Percentiles rank a stretch among this genome's conserved stretches.
Conservation (phyloP, 2,329 filamentous ascomycete genomes). For the Sporothrix brunneoviolacea region DNA sequence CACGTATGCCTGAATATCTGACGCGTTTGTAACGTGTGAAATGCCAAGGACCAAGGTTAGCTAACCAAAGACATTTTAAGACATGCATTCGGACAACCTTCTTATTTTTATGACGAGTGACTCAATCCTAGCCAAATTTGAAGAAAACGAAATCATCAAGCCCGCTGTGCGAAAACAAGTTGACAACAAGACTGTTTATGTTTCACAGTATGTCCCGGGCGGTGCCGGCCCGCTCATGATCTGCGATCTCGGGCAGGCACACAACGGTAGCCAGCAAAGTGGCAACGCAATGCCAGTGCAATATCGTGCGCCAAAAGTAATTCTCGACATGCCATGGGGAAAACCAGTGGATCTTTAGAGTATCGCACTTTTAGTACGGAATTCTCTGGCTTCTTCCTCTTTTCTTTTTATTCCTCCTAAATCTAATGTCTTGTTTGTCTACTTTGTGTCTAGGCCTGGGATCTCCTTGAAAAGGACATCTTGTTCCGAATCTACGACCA, state of each 20-base stretch:
- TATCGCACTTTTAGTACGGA: slow-evolving; percentile 22
- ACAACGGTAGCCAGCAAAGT: slow-evolving; percentile 20
- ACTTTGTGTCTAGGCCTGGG: slow-evolving; percentile 18
- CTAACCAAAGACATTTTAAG: slow-evolving; percentile 16
- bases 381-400: no score
- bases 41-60: not conserved
- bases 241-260: slow-evolving; percentile 32
- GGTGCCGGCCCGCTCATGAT: slow-evolving; percentile 27
- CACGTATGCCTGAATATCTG: slow-evolving; percentile 18
- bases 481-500: slow-evolving; percentile 20
- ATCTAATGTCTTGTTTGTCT: no score
- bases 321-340: slow-evolving; percentile 30
- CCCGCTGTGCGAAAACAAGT: slow-evolving; percentile 27
- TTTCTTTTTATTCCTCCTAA: no score
- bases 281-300: slow-evolving; percentile 25
- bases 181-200: slow-evolving; percentile 22
- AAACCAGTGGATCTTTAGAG: slow-evolving; percentile 30
- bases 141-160: slow-evolving; percentile 25
- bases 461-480: slow-evolving; percentile 21
- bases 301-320: slow-evolving; percentile 31
- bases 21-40: slow-evolving; percentile 9
- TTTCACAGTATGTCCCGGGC: slow-evolving; percentile 28
- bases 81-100: slow-evolving; percentile 32
- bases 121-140: slow-evolving; percentile 25
- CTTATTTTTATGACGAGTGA: slow-evolving; percentile 28